Conservation (phyloP, 108 stramenopile species). For the Nitzschia sp. region DNA sequence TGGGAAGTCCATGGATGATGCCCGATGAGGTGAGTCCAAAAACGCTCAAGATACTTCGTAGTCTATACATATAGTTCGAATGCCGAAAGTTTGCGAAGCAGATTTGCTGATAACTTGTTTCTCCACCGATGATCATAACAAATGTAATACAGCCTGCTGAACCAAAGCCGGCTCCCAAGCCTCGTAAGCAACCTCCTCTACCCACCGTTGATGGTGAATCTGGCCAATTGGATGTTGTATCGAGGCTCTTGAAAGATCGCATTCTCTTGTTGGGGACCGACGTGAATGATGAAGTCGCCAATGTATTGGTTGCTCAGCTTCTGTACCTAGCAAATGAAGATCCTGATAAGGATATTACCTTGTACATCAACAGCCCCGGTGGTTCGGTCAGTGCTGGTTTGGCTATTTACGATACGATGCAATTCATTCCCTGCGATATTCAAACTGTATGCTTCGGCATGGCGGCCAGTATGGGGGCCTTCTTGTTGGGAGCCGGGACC, state of each 20-base stretch:
- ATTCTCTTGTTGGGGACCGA: conserved; percentile 88
- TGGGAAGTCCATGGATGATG: conserved; percentile 40
- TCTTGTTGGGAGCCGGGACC: conserved; percentile 90
- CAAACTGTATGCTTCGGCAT: conserved; percentile 97
- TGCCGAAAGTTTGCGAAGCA: too few species aligned
- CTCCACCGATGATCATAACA: too few species aligned
- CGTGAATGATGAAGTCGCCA: conserved; percentile 95
- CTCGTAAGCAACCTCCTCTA: conserved; percentile 47
- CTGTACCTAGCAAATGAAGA: conserved; percentile 95
- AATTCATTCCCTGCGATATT: conserved; percentile 96
- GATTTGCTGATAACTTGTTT: too few species aligned
- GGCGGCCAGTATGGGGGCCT: conserved; percentile 97
- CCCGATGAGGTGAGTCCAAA: conserved; percentile 44
- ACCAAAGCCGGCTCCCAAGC: conserved; percentile 32
- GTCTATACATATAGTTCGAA: too few species aligned
- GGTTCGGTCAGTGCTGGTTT: conserved; percentile 87
- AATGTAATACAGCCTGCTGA: too few species aligned
- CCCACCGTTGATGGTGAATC: conserved; percentile 69
- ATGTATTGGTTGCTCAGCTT: conserved; percentile 90
- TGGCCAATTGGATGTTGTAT: conserved; percentile 93
- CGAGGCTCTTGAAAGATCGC: conserved; percentile 92
- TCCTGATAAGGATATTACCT: conserved; percentile 91
- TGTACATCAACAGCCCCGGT: conserved; percentile 96
- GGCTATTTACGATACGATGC: conserved; percentile 98
- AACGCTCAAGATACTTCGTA: too few species aligned